These are phyloP conservation scores for Pistacia integerrima DNA, from an alignment of 345 rosid species.

Conservation along the genomic window DNA sequence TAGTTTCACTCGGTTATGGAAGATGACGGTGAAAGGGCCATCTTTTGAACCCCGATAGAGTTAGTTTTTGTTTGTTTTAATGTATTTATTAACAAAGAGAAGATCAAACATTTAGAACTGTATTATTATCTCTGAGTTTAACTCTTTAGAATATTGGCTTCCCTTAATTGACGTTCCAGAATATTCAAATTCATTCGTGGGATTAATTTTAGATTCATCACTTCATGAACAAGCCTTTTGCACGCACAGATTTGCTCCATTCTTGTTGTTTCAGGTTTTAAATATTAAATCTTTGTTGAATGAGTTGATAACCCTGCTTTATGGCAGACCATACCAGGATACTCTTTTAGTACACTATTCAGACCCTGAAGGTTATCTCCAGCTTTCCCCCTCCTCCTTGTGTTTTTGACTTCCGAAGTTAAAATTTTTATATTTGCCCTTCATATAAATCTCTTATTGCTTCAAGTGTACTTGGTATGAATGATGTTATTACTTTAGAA, in stretches of 20 bases:
- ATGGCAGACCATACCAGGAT: not conserved
- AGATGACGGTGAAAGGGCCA: not conserved
- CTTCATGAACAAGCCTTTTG: not conserved
- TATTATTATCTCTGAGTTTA: too few species aligned
- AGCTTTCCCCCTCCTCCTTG: not conserved
- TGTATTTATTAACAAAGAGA: not conserved
- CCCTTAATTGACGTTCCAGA: too few species aligned
- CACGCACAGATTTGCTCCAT: not conserved
- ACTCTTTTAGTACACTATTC: not conserved
- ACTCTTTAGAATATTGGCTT: too few species aligned
- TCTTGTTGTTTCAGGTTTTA: not conserved
- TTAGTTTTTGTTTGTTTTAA: not conserved
- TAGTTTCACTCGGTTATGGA: not conserved
- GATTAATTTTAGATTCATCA: not conserved
- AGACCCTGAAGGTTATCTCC: not conserved
- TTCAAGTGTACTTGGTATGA: not conserved
- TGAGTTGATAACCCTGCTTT: not conserved
- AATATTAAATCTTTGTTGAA: not conserved
- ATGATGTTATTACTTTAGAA: not conserved
- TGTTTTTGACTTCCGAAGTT: not conserved
- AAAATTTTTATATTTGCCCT: not conserved
- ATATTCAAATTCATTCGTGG: too few species aligned
- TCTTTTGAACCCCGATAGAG: not conserved
- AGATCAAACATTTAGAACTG: not conserved
- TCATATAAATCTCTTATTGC: not conserved